A percentile compares a stretch with the other conserved stretches of the same genome.
These are phyloP conservation scores for Phytophthora sp. DNA, from an alignment of 352 stramenopile species.

Conservation along the genomic window DNA sequence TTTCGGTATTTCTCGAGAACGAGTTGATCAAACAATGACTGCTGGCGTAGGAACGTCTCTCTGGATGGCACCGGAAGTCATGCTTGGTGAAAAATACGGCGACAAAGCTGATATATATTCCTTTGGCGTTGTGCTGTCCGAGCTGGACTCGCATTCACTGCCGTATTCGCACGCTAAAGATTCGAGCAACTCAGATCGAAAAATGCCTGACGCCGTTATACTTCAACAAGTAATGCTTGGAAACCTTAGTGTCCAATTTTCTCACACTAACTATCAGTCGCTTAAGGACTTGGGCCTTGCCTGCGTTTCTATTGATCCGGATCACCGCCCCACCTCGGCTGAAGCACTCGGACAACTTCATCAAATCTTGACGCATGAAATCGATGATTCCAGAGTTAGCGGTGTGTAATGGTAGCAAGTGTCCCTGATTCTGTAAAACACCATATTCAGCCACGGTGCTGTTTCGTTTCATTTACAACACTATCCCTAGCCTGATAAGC, in stretches of 20 bases:
- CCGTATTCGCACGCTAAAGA: conserved; percentile 17
- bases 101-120: conserved; percentile 23
- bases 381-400: too few species aligned
- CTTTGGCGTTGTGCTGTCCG: conserved; percentile 21
- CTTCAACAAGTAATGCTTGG: conserved; percentile 23
- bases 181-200: conserved; percentile 7
- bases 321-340: conserved; percentile 13
- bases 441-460: too few species aligned
- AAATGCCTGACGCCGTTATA: conserved; percentile 22
- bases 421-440: too few species aligned
- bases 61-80: too few species aligned
- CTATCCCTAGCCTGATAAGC: too few species aligned
- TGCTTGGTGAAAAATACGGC: conserved; percentile 21
- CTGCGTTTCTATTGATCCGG: conserved; percentile 12
- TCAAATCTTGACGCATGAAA: conserved; percentile 17
- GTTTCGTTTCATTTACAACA: too few species aligned
- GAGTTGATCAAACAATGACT: too few species aligned
- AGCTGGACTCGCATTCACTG: conserved; percentile 11
- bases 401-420: too few species aligned
- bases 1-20: conserved; percentile 24
- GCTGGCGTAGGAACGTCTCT: too few species aligned
- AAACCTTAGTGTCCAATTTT: conserved; percentile 15
- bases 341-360: conserved; percentile 18
- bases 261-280: conserved; percentile 13
- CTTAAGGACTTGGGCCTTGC: conserved; percentile 9